A percentile compares a stretch with the other conserved stretches of the same genome.
These are phyloP conservation scores for Phallus indusiatus DNA, from an alignment of 768 basidiomycete species.

Conservation along the genomic window DNA sequence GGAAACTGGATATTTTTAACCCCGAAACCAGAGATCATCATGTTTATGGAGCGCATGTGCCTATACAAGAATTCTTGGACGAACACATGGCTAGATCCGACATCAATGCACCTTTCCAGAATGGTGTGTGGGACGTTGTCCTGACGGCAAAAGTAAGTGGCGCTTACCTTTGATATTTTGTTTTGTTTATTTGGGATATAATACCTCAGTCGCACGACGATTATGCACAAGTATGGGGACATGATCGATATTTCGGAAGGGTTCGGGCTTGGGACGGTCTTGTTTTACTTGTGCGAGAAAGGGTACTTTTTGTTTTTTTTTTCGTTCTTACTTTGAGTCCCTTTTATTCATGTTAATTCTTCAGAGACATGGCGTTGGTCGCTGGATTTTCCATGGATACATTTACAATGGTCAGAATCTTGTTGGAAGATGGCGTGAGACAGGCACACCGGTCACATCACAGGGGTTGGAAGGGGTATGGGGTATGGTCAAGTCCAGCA, in stretches of 20 bases:
- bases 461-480: constrained; percentile 56
- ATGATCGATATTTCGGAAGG: constrained; percentile 35
- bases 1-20: not conserved
- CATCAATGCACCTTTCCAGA: constrained; percentile 33
- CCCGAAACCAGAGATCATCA: not conserved
- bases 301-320: constrained; percentile 18
- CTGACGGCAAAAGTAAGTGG: constrained; percentile 46
- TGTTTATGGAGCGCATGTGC: not conserved
- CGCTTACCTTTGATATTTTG: not conserved
- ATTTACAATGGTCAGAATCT: constrained; percentile 54
- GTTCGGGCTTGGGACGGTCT: constrained; percentile 44
- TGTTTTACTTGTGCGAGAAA: constrained; percentile 35
- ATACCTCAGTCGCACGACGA: constrained; percentile 36
- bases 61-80: constrained; percentile 19
- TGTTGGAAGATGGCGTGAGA: constrained; percentile 63
- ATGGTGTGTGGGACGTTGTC: constrained; percentile 51
- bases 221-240: constrained; percentile 41
- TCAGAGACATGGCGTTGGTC: constrained; percentile 30
- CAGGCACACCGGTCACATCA: constrained; percentile 30
- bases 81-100: constrained; percentile 26
- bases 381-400: constrained; percentile 64
- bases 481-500: not conserved
- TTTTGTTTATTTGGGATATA: not conserved
- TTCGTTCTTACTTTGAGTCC: not conserved
- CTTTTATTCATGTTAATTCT: not conserved